Conservation (phyloP, 1,284 basidiomycete genomes). For the Vanrija sp. region DNA sequence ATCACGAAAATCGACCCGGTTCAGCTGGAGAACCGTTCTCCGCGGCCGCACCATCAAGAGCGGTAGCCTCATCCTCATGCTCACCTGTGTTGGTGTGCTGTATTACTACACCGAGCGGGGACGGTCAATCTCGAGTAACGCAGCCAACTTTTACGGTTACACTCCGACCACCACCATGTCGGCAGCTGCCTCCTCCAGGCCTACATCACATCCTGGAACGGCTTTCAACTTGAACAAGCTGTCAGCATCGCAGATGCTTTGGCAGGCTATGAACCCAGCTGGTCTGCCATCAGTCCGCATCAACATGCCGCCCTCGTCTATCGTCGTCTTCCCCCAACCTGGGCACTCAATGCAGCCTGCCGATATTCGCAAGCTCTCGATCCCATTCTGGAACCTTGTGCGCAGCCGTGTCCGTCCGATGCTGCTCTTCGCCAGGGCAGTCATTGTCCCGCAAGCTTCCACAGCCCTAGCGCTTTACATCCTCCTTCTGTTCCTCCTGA, state of each 20-base stretch:
- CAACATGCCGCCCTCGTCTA: slow-evolving; percentile 70
- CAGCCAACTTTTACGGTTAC: slow-evolving; percentile 42
- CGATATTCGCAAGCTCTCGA: slow-evolving; percentile 36
- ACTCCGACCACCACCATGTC: slow-evolving; percentile 23
- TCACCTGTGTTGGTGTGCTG: slow-evolving; percentile 42
- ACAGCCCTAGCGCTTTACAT: slow-evolving; percentile 73
- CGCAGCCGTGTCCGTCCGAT: slow-evolving; percentile 52
- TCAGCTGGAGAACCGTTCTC: slow-evolving; percentile 52
- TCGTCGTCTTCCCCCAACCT: slow-evolving; percentile 60
- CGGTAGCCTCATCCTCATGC: slow-evolving; percentile 65
- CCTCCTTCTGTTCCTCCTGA: slow-evolving; percentile 81
- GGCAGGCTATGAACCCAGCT: slow-evolving; percentile 74
- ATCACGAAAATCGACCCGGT: background rate
- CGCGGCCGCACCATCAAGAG: slow-evolving; percentile 72
- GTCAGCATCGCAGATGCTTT: slow-evolving; percentile 53
- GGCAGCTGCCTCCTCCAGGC: slow-evolving; percentile 12
- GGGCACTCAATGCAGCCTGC: slow-evolving; percentile 40
- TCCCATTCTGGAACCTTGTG: slow-evolving; percentile 31
- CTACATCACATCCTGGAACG: slow-evolving; percentile 11
- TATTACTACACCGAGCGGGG: slow-evolving; percentile 45
- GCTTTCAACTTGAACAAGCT: slow-evolving; percentile 20
- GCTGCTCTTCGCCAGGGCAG: slow-evolving; percentile 72
- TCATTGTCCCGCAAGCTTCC: slow-evolving; percentile 75
- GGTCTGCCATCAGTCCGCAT: slow-evolving; percentile 70
- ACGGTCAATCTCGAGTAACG: slow-evolving; percentile 18